These are phyloP conservation scores for Aspergillus carlsbadensis DNA, from an alignment of 495 filamentous ascomycete genomes.

Conservation along the genomic window DNA sequence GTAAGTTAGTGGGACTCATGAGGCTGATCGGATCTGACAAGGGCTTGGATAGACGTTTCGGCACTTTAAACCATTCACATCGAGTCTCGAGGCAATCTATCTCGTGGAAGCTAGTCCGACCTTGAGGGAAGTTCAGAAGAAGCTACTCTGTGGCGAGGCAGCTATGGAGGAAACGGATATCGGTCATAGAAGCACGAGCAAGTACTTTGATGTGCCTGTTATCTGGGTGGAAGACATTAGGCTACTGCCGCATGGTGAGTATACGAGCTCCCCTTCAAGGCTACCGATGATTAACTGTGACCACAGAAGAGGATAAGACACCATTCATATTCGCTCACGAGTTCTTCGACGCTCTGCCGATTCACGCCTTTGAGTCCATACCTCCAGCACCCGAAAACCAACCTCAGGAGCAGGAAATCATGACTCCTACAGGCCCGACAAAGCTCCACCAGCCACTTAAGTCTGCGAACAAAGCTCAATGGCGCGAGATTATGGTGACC, in stretches of 20 bases:
- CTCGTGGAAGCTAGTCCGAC: slow-evolving; percentile 84
- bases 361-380: slow-evolving; percentile 87
- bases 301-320: slow-evolving; percentile 55
- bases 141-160: slow-evolving; percentile 77
- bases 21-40: neutral
- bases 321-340: slow-evolving; percentile 96
- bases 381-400: slow-evolving; percentile 39
- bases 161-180: slow-evolving; percentile 69
- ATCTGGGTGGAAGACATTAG: slow-evolving; percentile 92
- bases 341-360: slow-evolving; percentile 98
- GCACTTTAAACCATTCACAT: slow-evolving; percentile 74
- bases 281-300: neutral
- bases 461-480: slow-evolving; percentile 59
- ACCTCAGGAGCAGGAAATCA: slow-evolving; percentile 35
- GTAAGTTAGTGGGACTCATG: slow-evolving; percentile 45
- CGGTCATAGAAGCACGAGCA: slow-evolving; percentile 74
- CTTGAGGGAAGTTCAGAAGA: slow-evolving; percentile 72
- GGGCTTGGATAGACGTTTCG: slow-evolving; percentile 67
- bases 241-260: slow-evolving; percentile 68
- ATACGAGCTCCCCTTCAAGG: neutral
- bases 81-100: slow-evolving; percentile 79
- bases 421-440: slow-evolving; percentile 45
- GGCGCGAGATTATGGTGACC: slow-evolving; percentile 86
- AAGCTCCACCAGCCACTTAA: slow-evolving; percentile 44
- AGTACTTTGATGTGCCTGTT: slow-evolving; percentile 67